phyloP scores from a whole-genome alignment of 1,284 basidiomycete species.

The Moesziomyces globuligerus region DNA sequence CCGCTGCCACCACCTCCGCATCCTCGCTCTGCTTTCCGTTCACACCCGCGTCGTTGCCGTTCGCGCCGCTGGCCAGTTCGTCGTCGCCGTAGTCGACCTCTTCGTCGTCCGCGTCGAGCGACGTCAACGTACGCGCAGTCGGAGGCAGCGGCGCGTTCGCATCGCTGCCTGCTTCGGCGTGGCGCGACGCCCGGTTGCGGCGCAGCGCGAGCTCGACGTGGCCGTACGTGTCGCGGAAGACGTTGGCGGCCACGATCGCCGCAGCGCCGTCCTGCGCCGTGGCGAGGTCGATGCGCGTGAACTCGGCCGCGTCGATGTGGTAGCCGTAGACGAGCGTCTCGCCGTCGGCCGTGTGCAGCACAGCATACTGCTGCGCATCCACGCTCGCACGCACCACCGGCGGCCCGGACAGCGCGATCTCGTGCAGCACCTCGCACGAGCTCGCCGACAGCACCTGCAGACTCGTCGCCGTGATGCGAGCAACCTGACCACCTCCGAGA shows the following conservation, averaged over 20 bases:
- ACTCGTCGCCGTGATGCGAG: conserved; percentile 15
- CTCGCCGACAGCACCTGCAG: conserved; percentile 27
- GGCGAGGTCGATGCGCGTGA: conserved; percentile 13
- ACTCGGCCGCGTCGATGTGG: conserved; percentile 7
- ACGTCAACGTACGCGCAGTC: neutral
- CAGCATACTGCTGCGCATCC: conserved; percentile 30
- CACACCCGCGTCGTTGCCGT: conserved; percentile 23
- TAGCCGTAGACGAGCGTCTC: conserved; percentile 17
- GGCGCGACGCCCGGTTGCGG: neutral
- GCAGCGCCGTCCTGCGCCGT: neutral
- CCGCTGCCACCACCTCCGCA: neutral
- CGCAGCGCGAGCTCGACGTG: conserved; percentile 9
- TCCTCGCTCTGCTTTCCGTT: conserved; percentile 3
- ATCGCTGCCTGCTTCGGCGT: neutral
- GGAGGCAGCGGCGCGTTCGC: neutral
- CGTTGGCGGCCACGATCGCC: conserved; percentile 22
- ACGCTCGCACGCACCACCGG: conserved; percentile 20
- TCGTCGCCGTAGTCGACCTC: conserved; percentile 61
- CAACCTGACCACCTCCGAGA: conserved; percentile 8
- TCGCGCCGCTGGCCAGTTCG: conserved; percentile 12
- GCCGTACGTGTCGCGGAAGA: conserved; percentile 24
- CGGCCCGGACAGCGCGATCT: conserved; percentile 3
- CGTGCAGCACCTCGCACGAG: conserved; percentile 14
- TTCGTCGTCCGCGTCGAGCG: conserved; percentile 35
- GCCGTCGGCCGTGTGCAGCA: conserved; percentile 21